Evolutionary conservation across 257 asterid genomes (phyloP).

Genomic region (Osmanthus fragrans): DNA sequence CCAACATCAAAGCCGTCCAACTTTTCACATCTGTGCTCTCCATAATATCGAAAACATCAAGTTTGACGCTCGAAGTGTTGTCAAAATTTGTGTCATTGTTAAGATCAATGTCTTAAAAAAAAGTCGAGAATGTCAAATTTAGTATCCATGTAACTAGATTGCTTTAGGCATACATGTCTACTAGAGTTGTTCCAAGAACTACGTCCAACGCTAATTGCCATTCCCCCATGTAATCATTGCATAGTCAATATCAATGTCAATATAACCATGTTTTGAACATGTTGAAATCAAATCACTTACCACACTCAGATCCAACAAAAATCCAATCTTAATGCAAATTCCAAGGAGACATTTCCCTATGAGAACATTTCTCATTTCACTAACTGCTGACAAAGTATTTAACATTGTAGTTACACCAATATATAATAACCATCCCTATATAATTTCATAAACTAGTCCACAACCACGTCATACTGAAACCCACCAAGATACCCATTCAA

Average conservation of each 20-base stretch:
- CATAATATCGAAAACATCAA: conserved; percentile 24
- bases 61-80: too few species aligned
- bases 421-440: conserved; percentile 19
- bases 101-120: too few species aligned
- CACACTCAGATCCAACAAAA: conserved; percentile 39
- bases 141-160: too few species aligned
- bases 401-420: conserved; percentile 39
- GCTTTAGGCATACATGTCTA: conserved; percentile 55
- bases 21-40: conserved; percentile 44
- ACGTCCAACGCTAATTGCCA: conserved; percentile 44
- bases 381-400: conserved; percentile 39
- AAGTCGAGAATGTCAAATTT: neutral
- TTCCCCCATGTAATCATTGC: conserved; percentile 31
- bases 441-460: conserved; percentile 42
- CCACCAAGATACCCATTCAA: conserved; percentile 53
- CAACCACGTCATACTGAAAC: conserved; percentile 26
- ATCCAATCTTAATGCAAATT: conserved; percentile 55
- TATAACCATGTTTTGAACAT: conserved; percentile 45
- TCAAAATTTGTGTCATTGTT: too few species aligned
- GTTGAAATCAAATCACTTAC: conserved; percentile 49
- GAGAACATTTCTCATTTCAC: conserved; percentile 21
- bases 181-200: conserved; percentile 53
- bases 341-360: conserved; percentile 42
- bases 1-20: conserved; percentile 43
- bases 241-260: conserved; percentile 9